A percentile compares a stretch with the other conserved stretches of the same genome.
Conservation (phyloP, 495 filamentous ascomycete species). For the Beverwykella pulmonaria region DNA sequence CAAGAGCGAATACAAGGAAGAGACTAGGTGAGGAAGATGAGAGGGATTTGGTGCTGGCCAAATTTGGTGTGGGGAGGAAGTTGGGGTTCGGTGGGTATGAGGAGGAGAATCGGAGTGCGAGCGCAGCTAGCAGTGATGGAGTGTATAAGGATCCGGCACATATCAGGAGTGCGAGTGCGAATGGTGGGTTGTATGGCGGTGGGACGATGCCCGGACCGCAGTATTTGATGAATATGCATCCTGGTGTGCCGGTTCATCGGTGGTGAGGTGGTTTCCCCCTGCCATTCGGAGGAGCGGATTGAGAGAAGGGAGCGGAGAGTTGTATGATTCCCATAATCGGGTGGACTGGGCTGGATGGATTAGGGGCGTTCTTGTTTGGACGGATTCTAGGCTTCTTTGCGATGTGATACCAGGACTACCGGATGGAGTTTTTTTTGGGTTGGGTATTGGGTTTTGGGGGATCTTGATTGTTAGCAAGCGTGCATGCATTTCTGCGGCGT, state of each 20-base stretch:
- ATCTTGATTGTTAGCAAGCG: background rate
- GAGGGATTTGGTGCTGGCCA: constrained; percentile 16
- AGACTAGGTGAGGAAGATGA: constrained; percentile 21
- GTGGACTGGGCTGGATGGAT: background rate
- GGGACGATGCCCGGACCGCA: constrained; percentile 35
- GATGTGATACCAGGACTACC: background rate
- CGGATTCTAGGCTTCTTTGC: background rate
- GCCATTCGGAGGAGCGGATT: too few relatives aligned
- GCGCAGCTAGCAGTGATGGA: background rate
- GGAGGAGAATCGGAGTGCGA: background rate
- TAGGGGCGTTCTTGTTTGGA: background rate
- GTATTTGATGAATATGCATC: constrained; percentile 38
- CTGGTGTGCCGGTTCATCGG: constrained; percentile 32
- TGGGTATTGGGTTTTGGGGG: background rate
- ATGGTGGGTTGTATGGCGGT: constrained; percentile 24
- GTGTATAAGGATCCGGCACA: constrained; percentile 1
- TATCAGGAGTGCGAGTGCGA: constrained; percentile 18
- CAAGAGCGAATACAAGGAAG: background rate
- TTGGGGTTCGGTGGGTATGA: background rate
- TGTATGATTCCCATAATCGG: background rate
- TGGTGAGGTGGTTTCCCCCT: background rate
- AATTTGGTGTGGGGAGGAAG: background rate
- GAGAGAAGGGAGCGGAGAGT: background rate
- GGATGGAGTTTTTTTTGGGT: background rate
- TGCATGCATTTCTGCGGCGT: constrained; percentile 5